Evolutionary conservation across 805 yeast genomes (phyloP).

Genomic region (Candida sakaeoensis): DNA sequence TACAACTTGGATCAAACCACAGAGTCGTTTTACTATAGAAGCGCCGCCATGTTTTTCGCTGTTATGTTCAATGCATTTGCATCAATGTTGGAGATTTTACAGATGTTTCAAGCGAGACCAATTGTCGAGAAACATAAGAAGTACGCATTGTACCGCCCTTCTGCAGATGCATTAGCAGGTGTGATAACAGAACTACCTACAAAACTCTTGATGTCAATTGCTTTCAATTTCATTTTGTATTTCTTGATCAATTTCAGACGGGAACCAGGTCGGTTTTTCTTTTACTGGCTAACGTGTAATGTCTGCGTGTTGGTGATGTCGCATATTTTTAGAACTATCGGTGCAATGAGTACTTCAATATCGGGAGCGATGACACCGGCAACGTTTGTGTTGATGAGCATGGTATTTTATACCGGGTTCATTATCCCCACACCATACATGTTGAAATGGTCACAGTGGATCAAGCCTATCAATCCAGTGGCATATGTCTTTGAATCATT

Average conservation of each 20-base stretch:
- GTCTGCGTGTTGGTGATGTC: slow-evolving; percentile 36
- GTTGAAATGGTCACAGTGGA: slow-evolving; percentile 66
- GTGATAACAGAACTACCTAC: slow-evolving; percentile 60
- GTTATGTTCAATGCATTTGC: slow-evolving; percentile 58
- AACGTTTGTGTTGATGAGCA: slow-evolving; percentile 42
- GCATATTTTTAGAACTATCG: slow-evolving; percentile 37
- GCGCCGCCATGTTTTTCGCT: slow-evolving; percentile 60
- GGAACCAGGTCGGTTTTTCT: slow-evolving; percentile 34
- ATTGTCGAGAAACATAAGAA: slow-evolving; percentile 67
- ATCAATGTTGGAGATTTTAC: slow-evolving; percentile 55
- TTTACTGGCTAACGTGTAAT: slow-evolving; percentile 29
- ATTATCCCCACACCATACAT: slow-evolving; percentile 37
- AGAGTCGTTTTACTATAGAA: slow-evolving; percentile 55
- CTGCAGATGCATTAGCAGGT: slow-evolving; percentile 67
- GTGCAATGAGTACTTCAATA: slow-evolving; percentile 37
- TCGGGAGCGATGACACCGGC: slow-evolving; percentile 44
- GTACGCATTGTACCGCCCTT: slow-evolving; percentile 68
- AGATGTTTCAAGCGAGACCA: slow-evolving; percentile 56
- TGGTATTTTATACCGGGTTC: slow-evolving; percentile 52
- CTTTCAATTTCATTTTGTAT: slow-evolving; percentile 22
- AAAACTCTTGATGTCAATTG: slow-evolving; percentile 36
- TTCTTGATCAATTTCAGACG: slow-evolving; percentile 43
- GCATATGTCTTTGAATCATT: slow-evolving; percentile 51
- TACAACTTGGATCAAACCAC: slow-evolving; percentile 49
- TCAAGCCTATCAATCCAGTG: slow-evolving; percentile 39